Percentiles rank a stretch among this genome's conserved stretches.
Conservation (phyloP, 106 monocot genomes). For the Narthecium ossifragum region DNA sequence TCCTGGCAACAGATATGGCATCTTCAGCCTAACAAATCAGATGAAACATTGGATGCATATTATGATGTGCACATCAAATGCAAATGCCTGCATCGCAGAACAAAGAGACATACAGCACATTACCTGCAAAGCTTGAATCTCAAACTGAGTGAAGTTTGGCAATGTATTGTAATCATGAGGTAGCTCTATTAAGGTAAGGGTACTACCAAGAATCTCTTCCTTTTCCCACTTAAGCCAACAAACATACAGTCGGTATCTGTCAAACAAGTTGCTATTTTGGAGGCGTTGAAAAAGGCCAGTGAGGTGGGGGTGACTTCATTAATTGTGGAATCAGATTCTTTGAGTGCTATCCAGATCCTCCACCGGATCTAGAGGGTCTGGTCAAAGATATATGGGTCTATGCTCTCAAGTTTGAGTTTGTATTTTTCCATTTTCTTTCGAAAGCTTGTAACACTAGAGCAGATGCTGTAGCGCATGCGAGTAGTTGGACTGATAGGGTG, state of each 20-base stretch:
- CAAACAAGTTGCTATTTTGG: too few relatives aligned
- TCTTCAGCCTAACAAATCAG: slow-evolving; percentile 58
- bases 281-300: too few relatives aligned
- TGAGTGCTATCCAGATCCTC: too few relatives aligned
- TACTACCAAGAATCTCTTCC: slow-evolving; percentile 82
- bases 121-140: slow-evolving; percentile 74
- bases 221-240: slow-evolving; percentile 86
- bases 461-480: too few relatives aligned
- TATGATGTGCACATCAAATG: background rate
- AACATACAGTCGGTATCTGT: slow-evolving; percentile 76
- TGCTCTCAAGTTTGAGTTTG: too few relatives aligned
- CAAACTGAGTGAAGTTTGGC: slow-evolving; percentile 50
- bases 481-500: too few relatives aligned
- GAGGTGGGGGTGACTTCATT: too few relatives aligned
- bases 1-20: slow-evolving; percentile 71
- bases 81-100: background rate
- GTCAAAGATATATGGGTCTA: too few relatives aligned
- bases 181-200: slow-evolving; percentile 66
- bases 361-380: too few relatives aligned
- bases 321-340: too few relatives aligned
- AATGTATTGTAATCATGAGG: slow-evolving; percentile 56
- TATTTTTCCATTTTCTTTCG: too few relatives aligned
- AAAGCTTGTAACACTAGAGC: too few relatives aligned
- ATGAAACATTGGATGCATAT: background rate
- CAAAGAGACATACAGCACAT: background rate